phyloP scores from a whole-genome alignment of 2,329 filamentous ascomycete species.

The Simplicillium sp. region DNA sequence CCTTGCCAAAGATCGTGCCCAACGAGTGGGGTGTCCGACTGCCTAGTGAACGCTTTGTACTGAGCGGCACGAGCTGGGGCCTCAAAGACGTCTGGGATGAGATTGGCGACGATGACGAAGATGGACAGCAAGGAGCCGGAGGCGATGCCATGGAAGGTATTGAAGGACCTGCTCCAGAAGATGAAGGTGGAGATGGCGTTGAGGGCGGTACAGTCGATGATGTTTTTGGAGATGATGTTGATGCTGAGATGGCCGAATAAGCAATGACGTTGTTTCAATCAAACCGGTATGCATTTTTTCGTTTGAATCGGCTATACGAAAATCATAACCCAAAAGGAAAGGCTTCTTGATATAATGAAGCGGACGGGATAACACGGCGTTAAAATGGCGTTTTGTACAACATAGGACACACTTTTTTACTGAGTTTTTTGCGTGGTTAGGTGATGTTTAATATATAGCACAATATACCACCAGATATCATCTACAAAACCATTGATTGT shows the following conservation, averaged over 20 bases:
- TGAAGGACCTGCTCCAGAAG: slow-evolving; percentile 29
- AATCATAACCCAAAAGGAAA: too few species aligned
- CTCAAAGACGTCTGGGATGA: slow-evolving; percentile 50
- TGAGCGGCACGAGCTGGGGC: slow-evolving; percentile 57
- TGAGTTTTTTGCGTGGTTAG: too few species aligned
- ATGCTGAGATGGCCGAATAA: slow-evolving; percentile 47
- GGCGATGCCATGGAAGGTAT: slow-evolving; percentile 41
- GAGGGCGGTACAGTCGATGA: slow-evolving; percentile 44
- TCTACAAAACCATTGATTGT: too few species aligned
- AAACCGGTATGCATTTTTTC: too few species aligned
- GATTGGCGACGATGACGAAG: slow-evolving; percentile 31
- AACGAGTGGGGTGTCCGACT: slow-evolving; percentile 60
- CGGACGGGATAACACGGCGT: too few species aligned
- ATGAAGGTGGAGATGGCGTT: slow-evolving; percentile 35
- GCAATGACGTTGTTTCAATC: neutral
- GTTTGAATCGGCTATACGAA: too few species aligned
- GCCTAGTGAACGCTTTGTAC: slow-evolving; percentile 58
- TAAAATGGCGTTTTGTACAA: too few species aligned
- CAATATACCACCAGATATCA: too few species aligned
- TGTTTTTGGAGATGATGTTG: slow-evolving; percentile 43
- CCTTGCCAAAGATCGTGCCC: slow-evolving; percentile 51
- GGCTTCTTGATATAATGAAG: too few species aligned
- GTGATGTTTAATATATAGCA: too few species aligned
- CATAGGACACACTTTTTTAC: too few species aligned
- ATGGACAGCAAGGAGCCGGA: slow-evolving; percentile 20